These are phyloP conservation scores for Alternaria sp. DNA, from an alignment of 2,329 filamentous ascomycete genomes.

Conservation along the genomic window DNA sequence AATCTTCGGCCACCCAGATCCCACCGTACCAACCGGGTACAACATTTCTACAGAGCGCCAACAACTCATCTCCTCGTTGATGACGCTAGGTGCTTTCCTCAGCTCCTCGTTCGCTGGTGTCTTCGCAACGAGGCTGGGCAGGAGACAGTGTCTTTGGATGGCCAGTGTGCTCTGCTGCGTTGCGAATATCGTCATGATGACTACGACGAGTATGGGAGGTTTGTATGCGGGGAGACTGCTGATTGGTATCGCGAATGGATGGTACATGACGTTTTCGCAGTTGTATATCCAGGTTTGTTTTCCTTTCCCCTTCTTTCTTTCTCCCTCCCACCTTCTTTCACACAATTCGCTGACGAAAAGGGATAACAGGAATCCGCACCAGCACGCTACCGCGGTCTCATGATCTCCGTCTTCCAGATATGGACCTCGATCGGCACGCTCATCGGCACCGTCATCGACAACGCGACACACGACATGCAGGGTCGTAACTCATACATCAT, in stretches of 20 bases:
- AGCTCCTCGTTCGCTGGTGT: conserved; percentile 52
- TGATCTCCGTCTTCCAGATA: conserved; percentile 59
- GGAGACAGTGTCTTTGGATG: conserved; percentile 55
- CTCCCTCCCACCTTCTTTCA: not conserved
- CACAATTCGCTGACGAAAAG: too few species aligned
- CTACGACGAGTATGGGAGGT: conserved; percentile 60
- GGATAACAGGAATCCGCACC: conserved; percentile 54
- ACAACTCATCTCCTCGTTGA: conserved; percentile 56
- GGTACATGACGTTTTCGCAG: conserved; percentile 65
- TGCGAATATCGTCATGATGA: conserved; percentile 63
- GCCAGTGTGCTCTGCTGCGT: conserved; percentile 60
- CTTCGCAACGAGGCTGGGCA: conserved; percentile 50
- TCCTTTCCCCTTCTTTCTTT: too few species aligned
- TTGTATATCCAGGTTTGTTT: conserved; percentile 57
- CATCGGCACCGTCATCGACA: conserved; percentile 61
- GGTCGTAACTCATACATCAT: conserved; percentile 52
- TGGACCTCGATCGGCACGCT: conserved; percentile 56
- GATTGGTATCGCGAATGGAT: conserved; percentile 61
- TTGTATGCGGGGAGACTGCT: conserved; percentile 64
- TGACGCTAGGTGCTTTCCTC: conserved; percentile 57
- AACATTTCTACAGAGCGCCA: conserved; percentile 54
- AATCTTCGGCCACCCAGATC: conserved; percentile 43
- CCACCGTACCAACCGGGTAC: conserved; percentile 51
- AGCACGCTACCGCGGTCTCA: conserved; percentile 60
- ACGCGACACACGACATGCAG: conserved; percentile 50